Conservation (phyloP, 208 protist genomes). For the Crithidia mellificae region DNA sequence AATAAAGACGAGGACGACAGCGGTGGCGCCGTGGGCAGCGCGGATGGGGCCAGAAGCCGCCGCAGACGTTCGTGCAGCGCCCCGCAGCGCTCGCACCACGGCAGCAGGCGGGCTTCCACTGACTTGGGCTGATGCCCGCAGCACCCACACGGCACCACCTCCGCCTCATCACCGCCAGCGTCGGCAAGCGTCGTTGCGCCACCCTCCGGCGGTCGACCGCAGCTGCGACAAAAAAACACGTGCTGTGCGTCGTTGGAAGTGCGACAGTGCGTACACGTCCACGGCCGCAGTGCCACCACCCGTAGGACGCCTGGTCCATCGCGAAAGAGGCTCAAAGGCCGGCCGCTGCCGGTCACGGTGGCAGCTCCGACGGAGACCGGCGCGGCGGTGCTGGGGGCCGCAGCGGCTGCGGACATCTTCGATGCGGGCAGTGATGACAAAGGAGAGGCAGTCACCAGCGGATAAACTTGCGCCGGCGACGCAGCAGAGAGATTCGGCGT, state of each 20-base stretch:
- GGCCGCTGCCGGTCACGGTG: conserved; percentile 25
- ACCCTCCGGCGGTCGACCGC: conserved; percentile 13
- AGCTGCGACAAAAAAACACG: conserved; percentile 60
- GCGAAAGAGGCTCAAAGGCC: conserved; percentile 13
- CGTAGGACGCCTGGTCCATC: conserved; percentile 14
- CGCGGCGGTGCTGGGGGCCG: neutral
- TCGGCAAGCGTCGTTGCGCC: conserved; percentile 6
- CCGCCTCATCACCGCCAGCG: neutral
- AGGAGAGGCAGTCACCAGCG: too few species aligned
- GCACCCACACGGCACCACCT: conserved; percentile 1
- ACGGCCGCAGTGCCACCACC: conserved; percentile 56
- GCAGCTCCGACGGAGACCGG: neutral
- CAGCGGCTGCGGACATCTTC: too few species aligned
- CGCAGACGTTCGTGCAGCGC: conserved; percentile 17
- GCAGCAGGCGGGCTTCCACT: conserved; percentile 44
- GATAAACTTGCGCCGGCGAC: too few species aligned
- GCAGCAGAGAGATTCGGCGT: too few species aligned
- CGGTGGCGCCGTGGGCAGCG: neutral
- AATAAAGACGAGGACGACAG: neutral
- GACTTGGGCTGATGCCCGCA: conserved; percentile 16
- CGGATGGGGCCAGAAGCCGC: neutral
- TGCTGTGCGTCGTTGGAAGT: conserved; percentile 57
- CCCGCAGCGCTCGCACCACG: conserved; percentile 35
- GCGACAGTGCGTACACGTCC: conserved; percentile 66
- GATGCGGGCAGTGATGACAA: too few species aligned